phyloP scores from a whole-genome alignment of 2,329 filamentous ascomycete species.

The Apiospora aurea region DNA sequence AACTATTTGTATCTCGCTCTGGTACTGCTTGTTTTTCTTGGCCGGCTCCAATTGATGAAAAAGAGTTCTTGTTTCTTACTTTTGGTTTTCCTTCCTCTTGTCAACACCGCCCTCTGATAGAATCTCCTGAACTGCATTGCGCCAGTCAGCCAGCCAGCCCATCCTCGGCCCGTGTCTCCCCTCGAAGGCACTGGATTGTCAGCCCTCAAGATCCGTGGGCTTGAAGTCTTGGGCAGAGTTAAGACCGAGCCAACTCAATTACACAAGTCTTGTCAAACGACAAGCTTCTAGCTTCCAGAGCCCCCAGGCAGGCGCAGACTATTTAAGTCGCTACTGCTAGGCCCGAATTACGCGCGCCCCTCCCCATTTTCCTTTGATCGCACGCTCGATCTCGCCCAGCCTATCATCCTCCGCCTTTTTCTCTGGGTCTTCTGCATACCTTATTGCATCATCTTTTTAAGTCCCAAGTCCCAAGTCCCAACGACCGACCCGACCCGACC shows the following conservation, averaged over 20 bases:
- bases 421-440: constrained; percentile 3
- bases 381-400: constrained; percentile 9
- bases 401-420: neutral
- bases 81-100: neutral
- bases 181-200: neutral
- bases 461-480: too few relatives aligned
- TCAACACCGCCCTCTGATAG: neutral
- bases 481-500: neutral
- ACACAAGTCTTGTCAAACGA: neutral
- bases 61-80: constrained; percentile 5
- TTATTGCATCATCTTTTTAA: neutral
- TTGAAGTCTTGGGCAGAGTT: neutral
- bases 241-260: neutral
- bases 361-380: neutral
- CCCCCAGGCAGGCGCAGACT: neutral
- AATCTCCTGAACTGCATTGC: neutral
- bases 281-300: neutral
- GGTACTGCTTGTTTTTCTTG: neutral
- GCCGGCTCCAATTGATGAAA: neutral
- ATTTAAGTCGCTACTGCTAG: constrained; percentile 1
- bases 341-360: neutral
- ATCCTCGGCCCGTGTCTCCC: neutral
- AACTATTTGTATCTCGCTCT: constrained; percentile 1
- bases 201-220: neutral
- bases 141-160: neutral